Conservation (phyloP, 768 basidiomycete species). For the Lactarius akahatsu region DNA sequence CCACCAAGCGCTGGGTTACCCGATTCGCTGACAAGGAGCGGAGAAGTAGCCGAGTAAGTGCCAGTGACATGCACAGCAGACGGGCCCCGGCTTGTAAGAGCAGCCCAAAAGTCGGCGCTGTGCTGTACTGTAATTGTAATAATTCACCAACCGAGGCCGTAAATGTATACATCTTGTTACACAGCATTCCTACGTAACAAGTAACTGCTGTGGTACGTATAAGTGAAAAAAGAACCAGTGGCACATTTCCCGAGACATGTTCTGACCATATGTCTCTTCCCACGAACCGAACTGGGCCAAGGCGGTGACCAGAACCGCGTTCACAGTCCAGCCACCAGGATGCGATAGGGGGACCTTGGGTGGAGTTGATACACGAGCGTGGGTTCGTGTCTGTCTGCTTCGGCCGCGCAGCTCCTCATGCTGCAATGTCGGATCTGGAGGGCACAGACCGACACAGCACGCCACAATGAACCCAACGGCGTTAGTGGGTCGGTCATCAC, state of each 20-base stretch:
- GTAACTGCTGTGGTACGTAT: not conserved
- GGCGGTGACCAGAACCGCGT: not conserved
- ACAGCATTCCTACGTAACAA: not conserved
- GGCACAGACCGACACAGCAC: not conserved
- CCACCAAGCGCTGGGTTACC: not conserved
- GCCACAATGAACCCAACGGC: not conserved
- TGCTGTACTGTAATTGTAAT: not conserved
- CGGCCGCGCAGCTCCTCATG: not conserved
- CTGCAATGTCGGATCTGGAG: not conserved
- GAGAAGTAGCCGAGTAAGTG: not conserved
- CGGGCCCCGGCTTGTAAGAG: not conserved
- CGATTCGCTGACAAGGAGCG: slow-evolving; percentile 15
- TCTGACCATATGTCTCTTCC: not conserved
- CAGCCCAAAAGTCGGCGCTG: not conserved
- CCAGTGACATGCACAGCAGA: not conserved
- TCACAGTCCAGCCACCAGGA: not conserved
- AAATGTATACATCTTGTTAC: not conserved
- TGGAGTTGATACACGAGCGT: not conserved
- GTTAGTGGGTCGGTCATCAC: not conserved
- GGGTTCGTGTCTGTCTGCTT: not conserved
- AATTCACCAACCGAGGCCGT: not conserved
- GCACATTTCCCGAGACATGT: not conserved
- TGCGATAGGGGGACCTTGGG: not conserved
- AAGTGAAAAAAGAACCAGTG: not conserved
- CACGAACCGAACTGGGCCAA: not conserved